phyloP scores from a whole-genome alignment of 768 basidiomycete species.

The Rhodotorula taiwanensis region DNA sequence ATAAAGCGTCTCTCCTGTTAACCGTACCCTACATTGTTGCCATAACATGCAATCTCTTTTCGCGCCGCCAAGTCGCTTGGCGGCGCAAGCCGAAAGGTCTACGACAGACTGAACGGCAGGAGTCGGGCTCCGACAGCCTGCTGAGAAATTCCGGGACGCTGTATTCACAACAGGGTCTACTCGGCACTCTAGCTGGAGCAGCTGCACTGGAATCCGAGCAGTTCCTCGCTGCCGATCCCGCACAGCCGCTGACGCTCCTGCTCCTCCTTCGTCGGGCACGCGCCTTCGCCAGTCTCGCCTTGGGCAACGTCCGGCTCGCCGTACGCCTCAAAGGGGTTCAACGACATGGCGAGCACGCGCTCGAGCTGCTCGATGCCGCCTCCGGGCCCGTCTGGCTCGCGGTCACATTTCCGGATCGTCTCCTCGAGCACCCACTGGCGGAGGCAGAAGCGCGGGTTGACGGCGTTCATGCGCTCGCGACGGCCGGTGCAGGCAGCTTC shows the following conservation, averaged over 20 bases:
- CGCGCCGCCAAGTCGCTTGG: too few species aligned
- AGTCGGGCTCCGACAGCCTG: too few species aligned
- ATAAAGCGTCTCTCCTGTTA: background rate
- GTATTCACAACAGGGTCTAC: too few species aligned
- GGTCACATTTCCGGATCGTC: constrained; percentile 70
- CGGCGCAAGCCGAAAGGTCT: too few species aligned
- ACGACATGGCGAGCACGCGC: constrained; percentile 86
- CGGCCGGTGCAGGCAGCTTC: constrained; percentile 41
- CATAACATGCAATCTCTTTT: background rate
- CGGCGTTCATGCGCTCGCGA: constrained; percentile 52
- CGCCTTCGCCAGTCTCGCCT: constrained; percentile 15
- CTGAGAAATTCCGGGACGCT: too few species aligned
- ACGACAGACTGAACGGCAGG: too few species aligned
- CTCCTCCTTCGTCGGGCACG: constrained; percentile 21
- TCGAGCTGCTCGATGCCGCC: constrained; percentile 56
- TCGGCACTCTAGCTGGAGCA: constrained; percentile 16
- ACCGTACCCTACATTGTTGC: background rate
- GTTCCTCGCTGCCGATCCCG: constrained; percentile 21
- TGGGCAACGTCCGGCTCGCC: constrained; percentile 62
- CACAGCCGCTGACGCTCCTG: constrained; percentile 37
- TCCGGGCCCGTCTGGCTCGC: background rate
- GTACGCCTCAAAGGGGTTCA: constrained; percentile 76
- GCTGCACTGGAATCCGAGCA: constrained; percentile 41
- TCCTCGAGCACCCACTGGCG: constrained; percentile 96
- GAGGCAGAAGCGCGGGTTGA: constrained; percentile 85